phyloP scores from a whole-genome alignment of 2,329 filamentous ascomycete species.

The Curvularia lunata region DNA sequence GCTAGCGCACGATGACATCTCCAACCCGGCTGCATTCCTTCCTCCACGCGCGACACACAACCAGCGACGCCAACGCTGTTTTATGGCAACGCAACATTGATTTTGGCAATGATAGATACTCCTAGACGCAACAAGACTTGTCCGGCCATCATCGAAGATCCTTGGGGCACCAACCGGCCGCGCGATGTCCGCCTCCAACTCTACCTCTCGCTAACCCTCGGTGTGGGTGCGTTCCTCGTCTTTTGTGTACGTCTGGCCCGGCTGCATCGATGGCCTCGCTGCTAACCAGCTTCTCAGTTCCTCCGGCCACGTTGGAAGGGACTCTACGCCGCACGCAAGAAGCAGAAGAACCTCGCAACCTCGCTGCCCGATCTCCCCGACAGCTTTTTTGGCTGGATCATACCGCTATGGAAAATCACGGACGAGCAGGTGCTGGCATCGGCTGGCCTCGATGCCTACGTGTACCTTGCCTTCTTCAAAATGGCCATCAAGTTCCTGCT shows the following conservation, averaged over 20 bases:
- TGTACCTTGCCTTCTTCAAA: conserved; percentile 95
- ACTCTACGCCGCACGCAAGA: conserved; percentile 88
- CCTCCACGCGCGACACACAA: conserved; percentile 12
- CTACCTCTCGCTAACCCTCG: conserved; percentile 72
- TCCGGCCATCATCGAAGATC: conserved; percentile 28
- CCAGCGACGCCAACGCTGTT: conserved; percentile 13
- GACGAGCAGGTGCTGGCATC: conserved; percentile 90
- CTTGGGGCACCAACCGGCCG: conserved; percentile 45
- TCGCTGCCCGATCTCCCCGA: conserved; percentile 80
- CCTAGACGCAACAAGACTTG: conserved; percentile 27
- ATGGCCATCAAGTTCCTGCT: conserved; percentile 87
- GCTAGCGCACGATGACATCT: conserved; percentile 19
- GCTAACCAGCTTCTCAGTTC: conserved; percentile 61
- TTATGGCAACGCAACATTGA: conserved; percentile 18
- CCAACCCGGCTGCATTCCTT: conserved; percentile 2
- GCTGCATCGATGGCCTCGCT: conserved; percentile 4
- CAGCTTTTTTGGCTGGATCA: conserved; percentile 91
- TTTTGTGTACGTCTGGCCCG: conserved; percentile 69
- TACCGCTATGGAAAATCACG: conserved; percentile 79
- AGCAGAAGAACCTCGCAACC: conserved; percentile 69
- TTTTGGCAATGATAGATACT: conserved; percentile 31
- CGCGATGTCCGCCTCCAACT: conserved; percentile 67
- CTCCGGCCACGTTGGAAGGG: conserved; percentile 90
- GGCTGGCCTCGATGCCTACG: conserved; percentile 92
- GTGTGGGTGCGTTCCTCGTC: conserved; percentile 71